Evolutionary conservation across 1,284 basidiomycete species (phyloP).

Genomic region (Afroboletus lepidellus): DNA sequence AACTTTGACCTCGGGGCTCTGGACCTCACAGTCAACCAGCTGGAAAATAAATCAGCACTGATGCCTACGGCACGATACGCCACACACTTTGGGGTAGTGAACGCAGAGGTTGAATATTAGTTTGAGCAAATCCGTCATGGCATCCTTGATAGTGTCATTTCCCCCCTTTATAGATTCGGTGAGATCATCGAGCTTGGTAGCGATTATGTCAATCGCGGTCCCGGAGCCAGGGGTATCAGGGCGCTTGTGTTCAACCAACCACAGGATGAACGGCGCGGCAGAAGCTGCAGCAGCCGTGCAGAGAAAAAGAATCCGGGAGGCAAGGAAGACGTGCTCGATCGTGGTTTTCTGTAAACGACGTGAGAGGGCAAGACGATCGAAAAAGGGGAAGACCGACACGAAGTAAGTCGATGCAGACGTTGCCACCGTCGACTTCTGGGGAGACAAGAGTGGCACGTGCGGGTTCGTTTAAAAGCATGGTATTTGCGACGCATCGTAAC

Average conservation of each 20-base stretch:
- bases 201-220: constrained; percentile 60
- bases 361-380: constrained; percentile 5
- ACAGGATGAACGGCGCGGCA: constrained; percentile 47
- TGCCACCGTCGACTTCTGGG: constrained; percentile 61
- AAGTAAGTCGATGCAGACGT: constrained; percentile 53
- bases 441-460: constrained; percentile 58
- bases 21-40: constrained; percentile 48
- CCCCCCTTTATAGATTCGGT: constrained; percentile 46
- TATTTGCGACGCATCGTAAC: constrained; percentile 73
- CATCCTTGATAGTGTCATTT: constrained; percentile 60
- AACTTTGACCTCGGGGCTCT: constrained; percentile 32
- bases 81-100: constrained; percentile 60
- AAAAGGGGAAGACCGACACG: constrained; percentile 46
- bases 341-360: constrained; percentile 52
- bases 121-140: constrained; percentile 74
- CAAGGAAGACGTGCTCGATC: constrained; percentile 67
- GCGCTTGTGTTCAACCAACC: constrained; percentile 60
- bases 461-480: constrained; percentile 63
- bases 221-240: constrained; percentile 39
- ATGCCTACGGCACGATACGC: not conserved
- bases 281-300: constrained; percentile 52
- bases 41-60: constrained; percentile 16
- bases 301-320: constrained; percentile 74
- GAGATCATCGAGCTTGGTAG: constrained; percentile 57
- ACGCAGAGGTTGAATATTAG: constrained; percentile 72